Percentiles rank a stretch among this genome's conserved stretches.
These are phyloP conservation scores for Amylostereum areolatum DNA, from an alignment of 1,284 basidiomycete genomes.

Conservation along the genomic window DNA sequence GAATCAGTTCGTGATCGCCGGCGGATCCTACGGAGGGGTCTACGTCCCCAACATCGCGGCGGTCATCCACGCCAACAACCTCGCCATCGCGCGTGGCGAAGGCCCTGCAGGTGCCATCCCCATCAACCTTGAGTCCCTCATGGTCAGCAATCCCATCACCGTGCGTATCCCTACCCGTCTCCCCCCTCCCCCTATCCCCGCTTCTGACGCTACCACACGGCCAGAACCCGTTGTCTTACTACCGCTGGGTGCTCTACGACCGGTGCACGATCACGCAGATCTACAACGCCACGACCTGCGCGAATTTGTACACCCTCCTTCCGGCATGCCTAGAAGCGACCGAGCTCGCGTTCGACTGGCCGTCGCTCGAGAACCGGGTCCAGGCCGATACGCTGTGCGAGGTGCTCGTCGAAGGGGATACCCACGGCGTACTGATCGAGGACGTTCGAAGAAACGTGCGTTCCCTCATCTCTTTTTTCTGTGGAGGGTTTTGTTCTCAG, in stretches of 20 bases:
- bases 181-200: background rate
- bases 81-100: slow-evolving; percentile 12
- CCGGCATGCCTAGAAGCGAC: slow-evolving; percentile 23
- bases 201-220: background rate
- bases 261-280: slow-evolving; percentile 19
- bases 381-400: slow-evolving; percentile 9
- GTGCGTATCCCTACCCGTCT: slow-evolving; percentile 13
- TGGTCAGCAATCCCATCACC: slow-evolving; percentile 27
- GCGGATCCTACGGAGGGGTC: slow-evolving; percentile 28
- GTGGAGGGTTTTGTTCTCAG: no score
- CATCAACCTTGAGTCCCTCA: slow-evolving; percentile 26
- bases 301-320: slow-evolving; percentile 15
- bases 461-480: no score
- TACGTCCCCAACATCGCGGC: slow-evolving; percentile 29
- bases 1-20: slow-evolving; percentile 22
- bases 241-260: slow-evolving; percentile 22
- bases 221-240: slow-evolving; percentile 23
- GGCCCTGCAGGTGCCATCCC: slow-evolving; percentile 15
- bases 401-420: slow-evolving; percentile 3
- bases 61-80: slow-evolving; percentile 26
- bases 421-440: background rate
- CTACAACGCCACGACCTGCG: slow-evolving; percentile 24
- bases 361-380: slow-evolving; percentile 13
- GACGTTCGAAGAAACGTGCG: slow-evolving; percentile 1
- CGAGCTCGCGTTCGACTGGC: slow-evolving; percentile 16